Conservation (phyloP, 805 yeast species). For the Blastobotrys mokoenaii region DNA sequence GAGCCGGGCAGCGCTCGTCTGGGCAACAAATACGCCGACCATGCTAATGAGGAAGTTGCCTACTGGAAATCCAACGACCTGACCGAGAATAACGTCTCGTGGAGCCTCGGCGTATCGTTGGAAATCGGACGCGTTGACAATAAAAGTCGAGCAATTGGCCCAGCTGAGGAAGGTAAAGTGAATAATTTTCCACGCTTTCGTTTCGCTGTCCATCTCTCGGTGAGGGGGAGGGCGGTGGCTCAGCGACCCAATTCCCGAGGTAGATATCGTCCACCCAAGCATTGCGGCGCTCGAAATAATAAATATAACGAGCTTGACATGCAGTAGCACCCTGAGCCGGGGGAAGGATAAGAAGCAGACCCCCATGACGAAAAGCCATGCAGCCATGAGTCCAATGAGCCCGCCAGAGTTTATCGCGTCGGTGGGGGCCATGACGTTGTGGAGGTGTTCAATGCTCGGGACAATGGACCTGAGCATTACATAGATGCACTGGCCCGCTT, state of each 20-base stretch:
- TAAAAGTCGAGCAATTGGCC: conserved; percentile 14
- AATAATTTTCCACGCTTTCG: conserved; percentile 8
- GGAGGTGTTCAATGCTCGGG: conserved; percentile 8
- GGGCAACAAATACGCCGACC: conserved; percentile 1
- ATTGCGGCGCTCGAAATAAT: conserved; percentile 7
- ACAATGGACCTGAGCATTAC: conserved; percentile 11
- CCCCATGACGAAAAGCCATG: conserved; percentile 5
- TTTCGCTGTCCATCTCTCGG: background rate
- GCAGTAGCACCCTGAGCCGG: conserved; percentile 4
- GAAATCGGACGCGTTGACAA: conserved; percentile 12
- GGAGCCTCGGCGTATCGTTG: conserved; percentile 10
- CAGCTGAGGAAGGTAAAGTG: conserved; percentile 8
- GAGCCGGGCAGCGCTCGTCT: background rate
- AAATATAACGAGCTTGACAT: conserved; percentile 9
- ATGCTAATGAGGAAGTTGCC: conserved; percentile 9
- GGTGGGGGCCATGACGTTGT: conserved; percentile 5
- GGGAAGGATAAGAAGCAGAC: conserved; percentile 10
- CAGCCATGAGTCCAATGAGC: conserved; percentile 10
- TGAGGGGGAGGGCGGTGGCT: too few relatives aligned
- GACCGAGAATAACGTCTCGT: conserved; percentile 8
- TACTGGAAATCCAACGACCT: conserved; percentile 10
- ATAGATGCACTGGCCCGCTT: conserved; percentile 13
- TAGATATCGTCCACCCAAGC: conserved; percentile 11
- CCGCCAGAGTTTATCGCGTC: conserved; percentile 11
- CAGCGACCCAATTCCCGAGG: background rate